A percentile compares a stretch with the other conserved stretches of the same genome.
Conservation (phyloP, 2,329 filamentous ascomycete species). For the Trichophyton mentagrophytes region DNA sequence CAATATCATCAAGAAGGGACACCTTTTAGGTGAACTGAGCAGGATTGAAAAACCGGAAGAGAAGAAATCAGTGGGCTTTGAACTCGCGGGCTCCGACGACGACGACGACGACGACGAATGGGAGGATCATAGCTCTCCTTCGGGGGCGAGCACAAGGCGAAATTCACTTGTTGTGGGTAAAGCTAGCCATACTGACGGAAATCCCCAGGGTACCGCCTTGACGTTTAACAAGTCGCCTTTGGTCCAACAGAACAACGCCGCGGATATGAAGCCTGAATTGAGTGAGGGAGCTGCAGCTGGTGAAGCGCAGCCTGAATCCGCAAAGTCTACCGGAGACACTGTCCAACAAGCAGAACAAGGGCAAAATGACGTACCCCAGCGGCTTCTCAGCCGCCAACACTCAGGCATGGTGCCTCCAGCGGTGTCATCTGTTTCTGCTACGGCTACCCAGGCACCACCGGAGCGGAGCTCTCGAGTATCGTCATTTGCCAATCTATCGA, state of each 20-base stretch:
- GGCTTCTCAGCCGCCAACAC: constrained; percentile 28
- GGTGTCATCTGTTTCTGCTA: constrained; percentile 38
- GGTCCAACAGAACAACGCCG: constrained; percentile 10
- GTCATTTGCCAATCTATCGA: constrained; percentile 26
- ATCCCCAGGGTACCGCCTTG: not conserved
- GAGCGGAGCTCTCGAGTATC: constrained; percentile 26
- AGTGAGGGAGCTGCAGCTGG: not conserved
- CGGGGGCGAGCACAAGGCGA: constrained; percentile 35
- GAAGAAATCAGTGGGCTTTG: constrained; percentile 37
- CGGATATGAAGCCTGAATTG: constrained; percentile 4
- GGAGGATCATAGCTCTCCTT: constrained; percentile 37
- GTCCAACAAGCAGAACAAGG: constrained; percentile 16
- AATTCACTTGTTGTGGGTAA: constrained; percentile 28
- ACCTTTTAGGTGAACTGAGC: constrained; percentile 14
- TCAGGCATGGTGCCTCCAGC: constrained; percentile 35
- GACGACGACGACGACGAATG: constrained; percentile 32
- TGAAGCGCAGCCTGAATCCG: not conserved
- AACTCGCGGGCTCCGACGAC: constrained; percentile 32
- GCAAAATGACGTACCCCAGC: constrained; percentile 27
- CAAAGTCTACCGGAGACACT: not conserved
- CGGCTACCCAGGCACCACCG: constrained; percentile 26
- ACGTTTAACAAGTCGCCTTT: constrained; percentile 12
- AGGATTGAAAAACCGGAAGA: constrained; percentile 15
- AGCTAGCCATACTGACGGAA: constrained; percentile 10
- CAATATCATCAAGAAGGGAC: constrained; percentile 28